Evolutionary conservation across 495 filamentous ascomycete species (phyloP), one percentile per base, ranked within the genome.

Genomic region (Xylaria acuta): DNA sequence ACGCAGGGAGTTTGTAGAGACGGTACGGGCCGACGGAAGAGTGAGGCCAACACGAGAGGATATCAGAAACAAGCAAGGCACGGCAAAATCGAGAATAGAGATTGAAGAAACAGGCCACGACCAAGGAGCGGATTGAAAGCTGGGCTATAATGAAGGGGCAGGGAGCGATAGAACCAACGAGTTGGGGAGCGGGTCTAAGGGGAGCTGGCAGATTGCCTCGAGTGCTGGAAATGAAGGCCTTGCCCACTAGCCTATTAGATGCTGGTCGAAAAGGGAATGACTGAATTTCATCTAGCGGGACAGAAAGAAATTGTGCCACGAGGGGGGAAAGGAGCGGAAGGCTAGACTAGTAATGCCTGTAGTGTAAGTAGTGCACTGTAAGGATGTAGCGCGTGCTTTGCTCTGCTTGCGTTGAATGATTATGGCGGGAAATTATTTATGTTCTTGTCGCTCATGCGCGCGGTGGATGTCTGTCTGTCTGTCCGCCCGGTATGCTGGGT

Each of bases 191-290:
- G 77, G 76, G 77, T 79, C 74, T 49, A 69, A 68, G 71, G 77
- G 76, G 71, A 73, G 71, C 71, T 73, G 71, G 71, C 30, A 73
- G 71, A 73, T 73, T 73, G 58, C 72, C 45, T 75, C 77, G 72
- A 75, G 74, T 74, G 77, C 76, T 78, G 74, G 77, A 78, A 79
- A 74, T 77, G 70, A 75, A 75, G 73, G 71, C 73, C 58, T 75
- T 76, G 74, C 74, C 73, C 77, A 64, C 77, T 79, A 79, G 77
- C 72, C 72, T 75, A 78, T 78, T 74, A 75, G 72, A 75, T 64
- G 72, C 64, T 63, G 64, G 74, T 74, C 62, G 76, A 76, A 73
- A 79, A 79, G 76, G 77, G 77, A 79, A 76, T 78, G 77, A 79
- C 76, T 73, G 71, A 76, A 75, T 78, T 73, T 73, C 67, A 72